phyloP scores from a whole-genome alignment of 805 yeast species.

The Candida railenensis region DNA sequence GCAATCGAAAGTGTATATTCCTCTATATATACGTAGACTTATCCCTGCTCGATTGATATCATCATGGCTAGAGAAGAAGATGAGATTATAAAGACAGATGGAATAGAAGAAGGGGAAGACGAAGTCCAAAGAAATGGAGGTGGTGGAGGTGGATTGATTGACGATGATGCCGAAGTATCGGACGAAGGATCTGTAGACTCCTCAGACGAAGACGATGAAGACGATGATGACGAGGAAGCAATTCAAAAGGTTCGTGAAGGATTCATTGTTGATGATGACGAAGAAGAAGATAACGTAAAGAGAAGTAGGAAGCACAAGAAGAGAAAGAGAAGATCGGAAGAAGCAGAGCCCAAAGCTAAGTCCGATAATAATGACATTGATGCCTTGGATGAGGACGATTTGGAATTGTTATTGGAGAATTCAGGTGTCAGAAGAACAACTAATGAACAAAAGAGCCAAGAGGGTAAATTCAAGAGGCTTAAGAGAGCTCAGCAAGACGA shows the following conservation, averaged over 20 bases:
- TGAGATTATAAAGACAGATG: constrained; percentile 13
- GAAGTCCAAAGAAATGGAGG: constrained; percentile 6
- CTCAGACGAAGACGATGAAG: constrained; percentile 89
- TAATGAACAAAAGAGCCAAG: constrained; percentile 37
- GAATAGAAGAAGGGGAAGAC: background rate
- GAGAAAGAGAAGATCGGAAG: constrained; percentile 31
- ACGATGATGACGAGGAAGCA: constrained; percentile 85
- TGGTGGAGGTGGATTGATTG: constrained; percentile 2
- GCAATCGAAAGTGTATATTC: background rate
- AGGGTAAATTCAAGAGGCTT: constrained; percentile 70
- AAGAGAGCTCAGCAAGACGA: constrained; percentile 58
- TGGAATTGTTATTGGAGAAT: constrained; percentile 87
- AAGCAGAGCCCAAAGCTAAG: constrained; percentile 9
- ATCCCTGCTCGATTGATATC: background rate
- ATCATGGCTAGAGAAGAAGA: constrained; percentile 8
- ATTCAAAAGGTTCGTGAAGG: constrained; percentile 82
- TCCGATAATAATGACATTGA: constrained; percentile 51
- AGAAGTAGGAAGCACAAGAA: constrained; percentile 27
- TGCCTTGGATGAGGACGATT: constrained; percentile 90
- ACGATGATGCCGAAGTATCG: constrained; percentile 4
- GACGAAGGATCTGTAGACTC: constrained; percentile 44
- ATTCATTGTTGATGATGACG: constrained; percentile 91
- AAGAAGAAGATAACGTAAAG: constrained; percentile 40
- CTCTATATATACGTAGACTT: constrained; percentile 12
- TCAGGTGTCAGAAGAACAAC: constrained; percentile 57